Evolutionary conservation across 768 basidiomycete species (phyloP), one percentile per base, ranked within the genome.

Genomic region (Trametes punicea): DNA sequence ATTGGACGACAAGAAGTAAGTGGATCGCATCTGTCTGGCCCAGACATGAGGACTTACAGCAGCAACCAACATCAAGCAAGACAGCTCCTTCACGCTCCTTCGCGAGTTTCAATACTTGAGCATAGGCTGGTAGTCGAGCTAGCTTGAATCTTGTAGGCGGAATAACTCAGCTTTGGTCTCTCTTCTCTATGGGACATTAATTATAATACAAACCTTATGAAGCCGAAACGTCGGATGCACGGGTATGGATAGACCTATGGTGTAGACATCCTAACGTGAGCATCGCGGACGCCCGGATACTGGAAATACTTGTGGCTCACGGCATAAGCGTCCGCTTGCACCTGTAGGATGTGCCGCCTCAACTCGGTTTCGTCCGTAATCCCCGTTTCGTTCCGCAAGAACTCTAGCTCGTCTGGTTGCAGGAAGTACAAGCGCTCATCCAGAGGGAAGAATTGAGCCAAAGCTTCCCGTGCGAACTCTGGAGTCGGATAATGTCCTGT

Each of bases 281-380:
- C 7, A 7, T 45, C 13, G 25, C 26, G 6, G 13, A 4, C 7
- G 21, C 6, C 2, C 6, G 2, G 21, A 34, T 4, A 13, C 7
- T 31, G 7, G 8, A 13, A 31, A 13, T 31, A 31, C 7, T 8
- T 31, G 31, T 2, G 25, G 54, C 61, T 5, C 34, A 66, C 70
- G 31, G 60, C 45, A 41, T 63, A 68, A 7, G 68, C 68, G 34
- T 67, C 63, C 18, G 50, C 44, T 26, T 65, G 67, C 8, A 69
- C 63, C 0, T 27, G 21, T 10, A 70, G n/a, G 16, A 72, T 50
- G 44, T 69, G 70, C 47, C 54, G 15, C 55, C 61, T 69, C n/a
- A 71, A 55, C 30, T 56, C 62, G 0, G 55, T 62, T 2, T 67
- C 66, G 41, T 67, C 64, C 26, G 61, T 49, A 41, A 71, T 68